Percentiles rank a stretch among this genome's conserved stretches.
phyloP scores from a whole-genome alignment of 2,329 filamentous ascomycete species.

The Calonectria fujianensis region DNA sequence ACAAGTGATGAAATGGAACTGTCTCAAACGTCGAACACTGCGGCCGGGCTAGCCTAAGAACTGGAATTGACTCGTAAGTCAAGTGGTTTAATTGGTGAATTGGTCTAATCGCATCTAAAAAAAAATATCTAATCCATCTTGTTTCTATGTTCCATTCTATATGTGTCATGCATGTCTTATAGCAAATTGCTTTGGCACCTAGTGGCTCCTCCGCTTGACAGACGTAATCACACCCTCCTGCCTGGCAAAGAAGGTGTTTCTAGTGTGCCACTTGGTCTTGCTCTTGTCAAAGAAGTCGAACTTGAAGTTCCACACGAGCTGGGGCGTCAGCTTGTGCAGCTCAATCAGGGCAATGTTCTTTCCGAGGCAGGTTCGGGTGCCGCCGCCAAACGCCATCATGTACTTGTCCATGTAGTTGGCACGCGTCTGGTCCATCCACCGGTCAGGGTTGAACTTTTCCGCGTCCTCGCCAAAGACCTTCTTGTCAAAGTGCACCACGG shows the following conservation, averaged over 20 bases:
- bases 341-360: conserved; percentile 38
- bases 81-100: background rate
- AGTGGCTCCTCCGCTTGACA: conserved; percentile 2
- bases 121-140: background rate
- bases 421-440: conserved; percentile 24
- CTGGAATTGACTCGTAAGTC: background rate
- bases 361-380: conserved; percentile 36
- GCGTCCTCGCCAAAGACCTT: conserved; percentile 35
- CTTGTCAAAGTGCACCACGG: conserved; percentile 34
- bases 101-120: background rate
- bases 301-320: conserved; percentile 17
- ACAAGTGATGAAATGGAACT: background rate
- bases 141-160: background rate
- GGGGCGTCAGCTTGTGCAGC: conserved; percentile 34
- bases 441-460: conserved; percentile 33
- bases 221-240: conserved; percentile 12
- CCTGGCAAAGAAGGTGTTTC: conserved; percentile 18
- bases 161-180: background rate
- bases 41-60: background rate
- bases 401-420: conserved; percentile 30
- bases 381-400: conserved; percentile 35
- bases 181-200: background rate
- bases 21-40: background rate
- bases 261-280: conserved; percentile 19
- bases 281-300: conserved; percentile 26